Conservation (phyloP, 257 asterid genomes). For the Capsicum baccatum region DNA sequence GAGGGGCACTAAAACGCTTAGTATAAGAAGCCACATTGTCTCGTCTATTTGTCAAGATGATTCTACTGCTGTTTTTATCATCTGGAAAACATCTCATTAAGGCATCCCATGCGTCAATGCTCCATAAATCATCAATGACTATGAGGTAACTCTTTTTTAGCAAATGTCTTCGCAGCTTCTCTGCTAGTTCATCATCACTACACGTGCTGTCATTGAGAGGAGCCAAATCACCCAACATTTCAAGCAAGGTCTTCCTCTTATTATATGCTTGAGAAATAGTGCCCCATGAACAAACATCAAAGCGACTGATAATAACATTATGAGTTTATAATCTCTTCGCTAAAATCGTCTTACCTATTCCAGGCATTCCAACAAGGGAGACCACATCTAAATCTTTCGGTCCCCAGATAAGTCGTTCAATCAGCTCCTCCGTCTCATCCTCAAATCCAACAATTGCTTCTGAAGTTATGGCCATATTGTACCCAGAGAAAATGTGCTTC, state of each 20-base stretch:
- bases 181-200: background rate
- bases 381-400: background rate
- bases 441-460: conserved; percentile 18
- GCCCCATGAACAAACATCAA: conserved; percentile 7
- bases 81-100: conserved; percentile 25
- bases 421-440: background rate
- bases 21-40: background rate
- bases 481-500: background rate
- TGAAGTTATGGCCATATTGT: background rate
- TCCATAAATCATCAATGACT: conserved; percentile 27
- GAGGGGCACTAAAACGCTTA: conserved; percentile 6
- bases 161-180: background rate
- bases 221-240: background rate
- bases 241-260: conserved; percentile 8
- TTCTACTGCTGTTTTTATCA: conserved; percentile 3
- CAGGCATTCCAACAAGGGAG: conserved; percentile 15
- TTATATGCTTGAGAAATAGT: conserved; percentile 20
- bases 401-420: background rate
- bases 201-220: background rate
- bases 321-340: background rate
- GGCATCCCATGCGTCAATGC: background rate
- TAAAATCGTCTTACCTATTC: conserved; percentile 2
- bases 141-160: conserved; percentile 8
- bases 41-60: conserved; percentile 29
- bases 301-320: background rate